Evolutionary conservation across 208 protist genomes (phyloP).

Genomic region (Angomonas deanei): DNA sequence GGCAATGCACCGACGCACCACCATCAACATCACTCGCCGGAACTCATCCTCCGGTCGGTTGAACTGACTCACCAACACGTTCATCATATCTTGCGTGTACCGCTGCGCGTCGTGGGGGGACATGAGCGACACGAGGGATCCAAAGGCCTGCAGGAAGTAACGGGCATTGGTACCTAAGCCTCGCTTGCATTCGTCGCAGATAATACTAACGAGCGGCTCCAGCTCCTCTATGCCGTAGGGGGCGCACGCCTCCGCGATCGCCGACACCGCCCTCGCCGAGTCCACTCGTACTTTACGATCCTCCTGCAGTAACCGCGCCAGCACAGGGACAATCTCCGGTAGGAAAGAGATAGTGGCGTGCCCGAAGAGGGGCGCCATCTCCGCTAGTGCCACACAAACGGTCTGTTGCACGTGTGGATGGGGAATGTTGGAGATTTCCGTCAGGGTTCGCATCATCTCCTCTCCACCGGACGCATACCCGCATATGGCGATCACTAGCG

Average conservation of each 20-base stretch:
- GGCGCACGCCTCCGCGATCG: constrained; percentile 94
- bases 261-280: constrained; percentile 93
- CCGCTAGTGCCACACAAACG: constrained; percentile 95
- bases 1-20: constrained; percentile 97
- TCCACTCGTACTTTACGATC: constrained; percentile 95
- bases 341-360: constrained; percentile 97
- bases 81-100: constrained; percentile 97
- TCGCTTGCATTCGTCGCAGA: constrained; percentile 92
- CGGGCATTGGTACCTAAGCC: constrained; percentile 95
- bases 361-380: constrained; percentile 96
- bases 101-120: constrained; percentile 94
- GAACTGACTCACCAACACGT: constrained; percentile 92
- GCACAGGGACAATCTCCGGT: constrained; percentile 92
- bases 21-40: constrained; percentile 98
- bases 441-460: constrained; percentile 95
- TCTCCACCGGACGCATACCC: constrained; percentile 96
- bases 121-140: constrained; percentile 99
- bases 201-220: constrained; percentile 92
- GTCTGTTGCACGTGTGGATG: constrained; percentile 97
- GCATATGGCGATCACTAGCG: constrained; percentile 96
- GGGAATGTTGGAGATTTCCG: constrained; percentile 96
- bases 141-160: constrained; percentile 98
- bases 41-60: constrained; percentile 97
- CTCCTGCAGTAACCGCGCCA: constrained; percentile 94
- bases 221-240: constrained; percentile 99